A percentile compares a stretch with the other conserved stretches of the same genome.
Evolutionary conservation across 352 stramenopile genomes (phyloP).

Genomic region (Phytophthora aleatoria): DNA sequence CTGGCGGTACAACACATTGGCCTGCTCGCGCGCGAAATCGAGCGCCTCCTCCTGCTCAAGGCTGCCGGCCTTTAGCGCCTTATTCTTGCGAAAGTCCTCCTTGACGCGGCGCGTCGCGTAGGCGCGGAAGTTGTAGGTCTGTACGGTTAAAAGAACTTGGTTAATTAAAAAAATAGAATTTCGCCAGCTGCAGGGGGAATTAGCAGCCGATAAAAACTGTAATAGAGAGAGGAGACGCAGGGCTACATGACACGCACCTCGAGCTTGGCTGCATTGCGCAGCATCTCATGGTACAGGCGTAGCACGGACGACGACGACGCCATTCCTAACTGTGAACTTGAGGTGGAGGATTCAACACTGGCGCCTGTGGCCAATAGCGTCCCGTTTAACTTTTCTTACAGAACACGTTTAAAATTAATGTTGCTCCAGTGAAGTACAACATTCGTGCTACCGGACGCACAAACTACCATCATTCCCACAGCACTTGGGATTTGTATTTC

Average conservation of each 20-base stretch:
- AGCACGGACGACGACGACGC: conserved; percentile 49
- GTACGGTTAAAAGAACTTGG: not conserved
- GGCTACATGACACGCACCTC: conserved; percentile 37
- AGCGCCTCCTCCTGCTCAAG: conserved; percentile 60
- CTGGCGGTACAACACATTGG: conserved; percentile 62
- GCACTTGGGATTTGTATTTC: too few species aligned
- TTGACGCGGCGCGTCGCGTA: conserved; percentile 71
- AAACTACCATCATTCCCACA: too few species aligned
- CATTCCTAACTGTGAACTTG: conserved; percentile 11
- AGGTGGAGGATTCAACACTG: conserved; percentile 15
- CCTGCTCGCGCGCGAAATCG: conserved; percentile 49
- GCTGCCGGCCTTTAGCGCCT: conserved; percentile 44
- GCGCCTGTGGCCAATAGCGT: conserved; percentile 6
- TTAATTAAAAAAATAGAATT: too few species aligned
- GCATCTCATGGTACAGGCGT: conserved; percentile 61
- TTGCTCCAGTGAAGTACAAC: too few species aligned
- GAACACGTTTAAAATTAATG: not conserved
- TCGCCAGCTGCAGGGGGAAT: too few species aligned
- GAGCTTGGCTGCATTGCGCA: conserved; percentile 56
- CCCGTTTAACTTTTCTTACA: not conserved
- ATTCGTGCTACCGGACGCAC: too few species aligned
- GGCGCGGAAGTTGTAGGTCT: conserved; percentile 81
- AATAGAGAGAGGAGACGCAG: conserved; percentile 2
- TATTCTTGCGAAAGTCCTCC: conserved; percentile 79
- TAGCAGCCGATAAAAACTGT: not conserved